These are phyloP conservation scores for Penicillium nucicola DNA, from an alignment of 495 filamentous ascomycete species.

Conservation along the genomic window DNA sequence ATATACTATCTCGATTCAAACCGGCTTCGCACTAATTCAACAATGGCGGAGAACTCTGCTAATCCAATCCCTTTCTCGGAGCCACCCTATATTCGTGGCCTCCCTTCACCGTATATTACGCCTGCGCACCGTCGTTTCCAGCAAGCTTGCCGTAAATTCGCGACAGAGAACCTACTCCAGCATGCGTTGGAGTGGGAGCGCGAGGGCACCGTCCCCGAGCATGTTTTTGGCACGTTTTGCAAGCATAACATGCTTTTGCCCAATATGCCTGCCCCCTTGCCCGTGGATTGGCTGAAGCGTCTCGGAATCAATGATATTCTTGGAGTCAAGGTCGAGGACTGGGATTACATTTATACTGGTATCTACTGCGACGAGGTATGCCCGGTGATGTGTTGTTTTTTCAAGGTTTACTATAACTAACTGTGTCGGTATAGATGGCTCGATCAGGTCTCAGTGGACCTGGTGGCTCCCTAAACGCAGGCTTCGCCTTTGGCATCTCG, in stretches of 20 bases:
- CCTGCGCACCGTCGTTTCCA: conserved; percentile 61
- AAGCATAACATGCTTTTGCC: conserved; percentile 62
- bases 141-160: conserved; percentile 61
- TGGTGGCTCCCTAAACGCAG: conserved; percentile 57
- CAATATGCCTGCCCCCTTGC: conserved; percentile 62
- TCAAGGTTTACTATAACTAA: too few relatives aligned
- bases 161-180: conserved; percentile 55
- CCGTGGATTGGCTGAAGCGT: conserved; percentile 62
- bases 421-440: conserved; percentile 41
- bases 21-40: not conserved
- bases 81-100: conserved; percentile 65
- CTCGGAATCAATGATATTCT: conserved; percentile 62
- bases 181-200: conserved; percentile 67
- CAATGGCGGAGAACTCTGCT: conserved; percentile 32
- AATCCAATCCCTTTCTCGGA: conserved; percentile 66
- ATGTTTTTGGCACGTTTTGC: conserved; percentile 61
- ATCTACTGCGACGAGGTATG: conserved; percentile 65
- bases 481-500: conserved; percentile 68
- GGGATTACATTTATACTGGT: conserved; percentile 66
- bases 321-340: conserved; percentile 71
- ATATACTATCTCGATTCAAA: not conserved
- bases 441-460: conserved; percentile 64
- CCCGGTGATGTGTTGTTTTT: too few relatives aligned
- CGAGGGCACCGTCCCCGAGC: conserved; percentile 55
- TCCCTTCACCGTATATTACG: conserved; percentile 69